These are phyloP conservation scores for Stephania yunnanensis DNA, from an alignment of 164 flowering plant species.

Conservation along the genomic window DNA sequence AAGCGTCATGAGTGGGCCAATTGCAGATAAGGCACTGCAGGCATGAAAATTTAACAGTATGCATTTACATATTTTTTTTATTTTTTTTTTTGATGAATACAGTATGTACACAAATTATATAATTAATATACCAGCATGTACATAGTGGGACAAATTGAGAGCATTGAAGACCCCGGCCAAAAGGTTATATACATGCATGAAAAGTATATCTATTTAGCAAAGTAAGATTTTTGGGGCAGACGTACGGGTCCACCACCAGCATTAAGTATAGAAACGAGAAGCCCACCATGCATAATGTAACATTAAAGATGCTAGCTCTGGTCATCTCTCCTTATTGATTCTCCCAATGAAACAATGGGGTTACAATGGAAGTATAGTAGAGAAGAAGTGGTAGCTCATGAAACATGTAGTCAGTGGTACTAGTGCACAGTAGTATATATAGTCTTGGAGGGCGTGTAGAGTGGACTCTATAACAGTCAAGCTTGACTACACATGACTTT, in stretches of 20 bases:
- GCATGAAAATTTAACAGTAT: too few species aligned
- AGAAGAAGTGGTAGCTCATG: background rate
- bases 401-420: background rate
- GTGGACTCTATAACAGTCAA: background rate
- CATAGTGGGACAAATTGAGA: background rate
- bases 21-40: too few species aligned
- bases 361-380: too few species aligned
- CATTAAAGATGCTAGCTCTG: background rate
- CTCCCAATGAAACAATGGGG: too few species aligned
- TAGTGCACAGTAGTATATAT: too few species aligned
- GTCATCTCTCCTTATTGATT: background rate
- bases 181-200: too few species aligned
- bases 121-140: too few species aligned
- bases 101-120: too few species aligned
- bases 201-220: background rate
- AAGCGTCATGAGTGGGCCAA: too few species aligned
- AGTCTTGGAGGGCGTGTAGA: background rate
- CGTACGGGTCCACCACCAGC: background rate
- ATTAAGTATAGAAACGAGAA: background rate
- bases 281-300: background rate
- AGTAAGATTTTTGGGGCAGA: background rate
- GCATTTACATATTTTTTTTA: too few species aligned
- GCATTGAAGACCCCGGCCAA: background rate
- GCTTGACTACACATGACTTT: too few species aligned
- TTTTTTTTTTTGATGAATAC: too few species aligned